Percentiles rank a stretch among this genome's conserved stretches.
Conservation (phyloP, 129 eudicot species). For the Sambucus nigra region DNA sequence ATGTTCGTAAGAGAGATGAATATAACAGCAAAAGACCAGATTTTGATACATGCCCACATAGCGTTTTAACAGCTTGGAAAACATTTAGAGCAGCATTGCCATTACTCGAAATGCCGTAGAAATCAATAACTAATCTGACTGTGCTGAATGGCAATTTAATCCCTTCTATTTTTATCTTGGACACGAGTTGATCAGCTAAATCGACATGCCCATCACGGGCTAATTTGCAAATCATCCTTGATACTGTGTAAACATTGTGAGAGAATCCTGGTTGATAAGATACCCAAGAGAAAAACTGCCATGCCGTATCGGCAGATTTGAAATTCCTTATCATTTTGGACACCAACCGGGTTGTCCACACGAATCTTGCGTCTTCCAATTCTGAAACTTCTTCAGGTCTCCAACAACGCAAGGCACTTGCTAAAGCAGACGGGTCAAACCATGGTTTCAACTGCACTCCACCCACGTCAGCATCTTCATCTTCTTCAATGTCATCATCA, state of each 20-base stretch:
- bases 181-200: constrained; percentile 51
- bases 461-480: constrained; percentile 8
- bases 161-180: constrained; percentile 37
- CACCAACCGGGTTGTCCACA: constrained; percentile 80
- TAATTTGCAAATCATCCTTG: constrained; percentile 54
- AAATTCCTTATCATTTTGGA: constrained; percentile 74
- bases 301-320: constrained; percentile 67
- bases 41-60: constrained; percentile 43
- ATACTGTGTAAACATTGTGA: constrained; percentile 64
- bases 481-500: constrained; percentile 23
- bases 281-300: constrained; percentile 80
- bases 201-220: constrained; percentile 48
- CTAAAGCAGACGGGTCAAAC: constrained; percentile 76
- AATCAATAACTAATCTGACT: constrained; percentile 49
- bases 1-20: constrained; percentile 56
- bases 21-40: constrained; percentile 39
- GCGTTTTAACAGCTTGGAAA: constrained; percentile 37
- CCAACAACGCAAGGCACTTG: constrained; percentile 57
- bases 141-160: constrained; percentile 46
- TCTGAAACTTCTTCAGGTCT: constrained; percentile 56
- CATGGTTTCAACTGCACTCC: constrained; percentile 54
- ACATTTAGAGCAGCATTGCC: constrained; percentile 65
- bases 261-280: constrained; percentile 54
- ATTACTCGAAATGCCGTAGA: constrained; percentile 48
- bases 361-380: constrained; percentile 56